These are phyloP conservation scores for Pistacia integerrima DNA, from an alignment of 345 rosid genomes.

Conservation along the genomic window DNA sequence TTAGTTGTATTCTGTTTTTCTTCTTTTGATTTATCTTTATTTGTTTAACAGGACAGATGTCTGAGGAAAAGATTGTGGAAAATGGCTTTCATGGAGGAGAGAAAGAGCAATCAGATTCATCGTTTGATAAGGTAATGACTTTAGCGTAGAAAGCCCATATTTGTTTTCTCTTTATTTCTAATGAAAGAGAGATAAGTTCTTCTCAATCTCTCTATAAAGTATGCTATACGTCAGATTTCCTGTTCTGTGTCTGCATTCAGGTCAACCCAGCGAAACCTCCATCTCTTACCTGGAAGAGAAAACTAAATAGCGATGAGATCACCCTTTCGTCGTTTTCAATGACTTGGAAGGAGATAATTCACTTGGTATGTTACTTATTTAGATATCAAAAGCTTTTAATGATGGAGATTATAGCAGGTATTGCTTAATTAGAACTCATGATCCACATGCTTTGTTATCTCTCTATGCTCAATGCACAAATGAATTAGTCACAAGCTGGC, in stretches of 20 bases:
- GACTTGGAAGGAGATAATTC: slow-evolving; percentile 54
- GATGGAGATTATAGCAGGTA: background rate
- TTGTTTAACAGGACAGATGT: slow-evolving; percentile 39
- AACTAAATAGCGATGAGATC: slow-evolving; percentile 37
- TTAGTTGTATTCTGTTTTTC: background rate
- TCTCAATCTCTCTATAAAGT: background rate
- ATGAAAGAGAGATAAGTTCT: background rate
- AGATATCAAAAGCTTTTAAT: background rate
- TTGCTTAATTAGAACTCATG: no score
- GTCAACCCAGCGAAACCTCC: slow-evolving; percentile 61
- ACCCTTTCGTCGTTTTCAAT: slow-evolving; percentile 44
- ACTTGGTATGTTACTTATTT: slow-evolving; percentile 46
- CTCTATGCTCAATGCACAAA: no score
- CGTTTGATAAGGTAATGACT: slow-evolving; percentile 37
- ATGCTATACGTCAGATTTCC: background rate
- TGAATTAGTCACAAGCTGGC: no score
- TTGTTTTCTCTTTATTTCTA: background rate
- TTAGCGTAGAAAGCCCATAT: no score
- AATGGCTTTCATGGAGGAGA: slow-evolving; percentile 39
- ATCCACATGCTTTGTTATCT: no score
- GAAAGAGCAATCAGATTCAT: slow-evolving; percentile 24
- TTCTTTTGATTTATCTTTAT: background rate
- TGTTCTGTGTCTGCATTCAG: slow-evolving; percentile 28
- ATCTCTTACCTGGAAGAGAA: slow-evolving; percentile 67
- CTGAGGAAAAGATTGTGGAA: slow-evolving; percentile 26